These are phyloP conservation scores for Xylaria sp. DNA, from an alignment of 2,329 filamentous ascomycete species.

Conservation along the genomic window DNA sequence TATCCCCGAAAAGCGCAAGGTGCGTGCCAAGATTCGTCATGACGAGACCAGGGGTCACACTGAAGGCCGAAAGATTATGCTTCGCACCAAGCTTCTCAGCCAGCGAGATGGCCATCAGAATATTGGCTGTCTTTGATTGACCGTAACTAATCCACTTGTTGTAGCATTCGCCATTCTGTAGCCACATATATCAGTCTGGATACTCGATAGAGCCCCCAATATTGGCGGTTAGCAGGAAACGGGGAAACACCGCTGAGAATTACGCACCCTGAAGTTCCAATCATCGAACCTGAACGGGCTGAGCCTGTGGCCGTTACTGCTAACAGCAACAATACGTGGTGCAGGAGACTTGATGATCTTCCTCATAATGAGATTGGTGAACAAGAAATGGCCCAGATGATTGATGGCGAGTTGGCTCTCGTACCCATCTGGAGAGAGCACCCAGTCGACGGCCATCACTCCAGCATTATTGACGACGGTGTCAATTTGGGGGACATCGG, in stretches of 20 bases:
- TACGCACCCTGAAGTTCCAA: slow-evolving; percentile 44
- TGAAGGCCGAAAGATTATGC: slow-evolving; percentile 31
- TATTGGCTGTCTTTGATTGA: slow-evolving; percentile 44
- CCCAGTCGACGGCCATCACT: slow-evolving; percentile 42
- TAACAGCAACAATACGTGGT: slow-evolving; percentile 47
- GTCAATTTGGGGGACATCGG: slow-evolving; percentile 31
- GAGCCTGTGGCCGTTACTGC: slow-evolving; percentile 47
- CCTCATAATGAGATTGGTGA: slow-evolving; percentile 42
- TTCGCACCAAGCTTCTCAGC: slow-evolving; percentile 17
- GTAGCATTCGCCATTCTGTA: slow-evolving; percentile 30
- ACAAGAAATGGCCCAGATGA: slow-evolving; percentile 44
- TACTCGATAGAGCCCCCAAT: background rate
- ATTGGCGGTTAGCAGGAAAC: too few species aligned
- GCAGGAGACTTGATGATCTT: slow-evolving; percentile 33
- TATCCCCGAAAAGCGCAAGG: slow-evolving; percentile 1
- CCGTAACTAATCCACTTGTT: slow-evolving; percentile 40
- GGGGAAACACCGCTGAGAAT: too few species aligned
- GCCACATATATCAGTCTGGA: background rate
- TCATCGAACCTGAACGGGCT: slow-evolving; percentile 47
- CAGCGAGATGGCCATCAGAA: slow-evolving; percentile 27
- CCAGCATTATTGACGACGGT: slow-evolving; percentile 31
- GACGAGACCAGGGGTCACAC: slow-evolving; percentile 40
- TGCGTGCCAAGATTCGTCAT: slow-evolving; percentile 20
- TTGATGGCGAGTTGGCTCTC: slow-evolving; percentile 44
- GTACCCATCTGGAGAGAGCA: slow-evolving; percentile 40